Base-by-base conservation (phyloP, 1,284 basidiomycete species). In the Cryptococcus sp. region DNA sequence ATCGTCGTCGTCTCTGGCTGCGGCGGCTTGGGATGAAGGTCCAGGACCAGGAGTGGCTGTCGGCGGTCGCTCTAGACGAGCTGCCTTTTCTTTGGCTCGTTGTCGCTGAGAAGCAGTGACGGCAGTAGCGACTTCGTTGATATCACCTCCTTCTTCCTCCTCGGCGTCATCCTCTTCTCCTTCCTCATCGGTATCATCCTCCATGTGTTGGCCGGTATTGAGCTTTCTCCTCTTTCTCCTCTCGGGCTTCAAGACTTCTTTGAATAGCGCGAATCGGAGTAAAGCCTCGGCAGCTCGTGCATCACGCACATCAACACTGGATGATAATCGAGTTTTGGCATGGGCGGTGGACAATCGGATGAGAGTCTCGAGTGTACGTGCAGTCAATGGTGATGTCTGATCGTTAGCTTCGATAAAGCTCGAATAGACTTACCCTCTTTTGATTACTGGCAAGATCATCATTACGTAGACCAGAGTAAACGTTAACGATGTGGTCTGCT, bases 301-400 rank as follows among this genome's bases (percentile, higher is more conserved):
- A 75, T 98, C 96, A 4, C 80, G 78, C 69, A 88, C 83, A 64
- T 90, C 86, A 19, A 99, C 91, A 59, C 86, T 87, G 41, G 81
- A 60, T 16, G 92, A 93, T 2, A 99, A 80, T 19, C 94, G 85
- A 13, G 92, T 84, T 77, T 99, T 99, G 55, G 96, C 96, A 73
- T 98, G 96, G 0, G 96, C 96, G 16, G 94, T 98, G 5, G 96
- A 84, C 14, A 99, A 82, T 81, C 96, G 96, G 72, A 99, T 99
- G 42, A 99, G 81, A 1, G 96, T 99, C 77, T 99, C 96, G 52
- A 99, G 84, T 5, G 96, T 98, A 83, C 96, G 92, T 14, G 96
- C 94, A 1, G 96, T 99, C 59, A 99, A 78, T 1, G 96, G 96
- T 11, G 94, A 90, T 3, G 96, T 99, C 88, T 96, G 37, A 19